Percentiles rank a stretch among this genome's conserved stretches.
Conservation (phyloP, 352 stramenopile species). For the Globisporangium recalcitrans region DNA sequence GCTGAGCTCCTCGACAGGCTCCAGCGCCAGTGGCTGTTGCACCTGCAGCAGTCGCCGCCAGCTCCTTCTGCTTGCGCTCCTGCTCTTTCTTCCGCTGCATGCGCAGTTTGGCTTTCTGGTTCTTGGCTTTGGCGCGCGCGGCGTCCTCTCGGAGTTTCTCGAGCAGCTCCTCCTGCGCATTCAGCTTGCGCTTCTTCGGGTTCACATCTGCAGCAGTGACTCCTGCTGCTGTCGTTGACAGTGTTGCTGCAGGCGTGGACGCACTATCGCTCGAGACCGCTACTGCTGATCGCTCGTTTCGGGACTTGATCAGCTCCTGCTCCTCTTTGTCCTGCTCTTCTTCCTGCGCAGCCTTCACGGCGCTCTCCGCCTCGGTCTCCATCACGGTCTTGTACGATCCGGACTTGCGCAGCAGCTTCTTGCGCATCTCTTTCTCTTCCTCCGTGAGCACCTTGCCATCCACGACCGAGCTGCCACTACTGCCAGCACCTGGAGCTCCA, state of each 20-base stretch:
- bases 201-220: neutral
- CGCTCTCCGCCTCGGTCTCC: constrained; percentile 30
- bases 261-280: neutral
- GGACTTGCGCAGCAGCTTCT: constrained; percentile 60
- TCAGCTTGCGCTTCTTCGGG: constrained; percentile 59
- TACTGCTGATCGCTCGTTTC: constrained; percentile 22
- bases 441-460: constrained; percentile 34
- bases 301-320: constrained; percentile 40
- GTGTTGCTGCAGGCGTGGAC: neutral
- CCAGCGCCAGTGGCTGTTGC: too few species aligned
- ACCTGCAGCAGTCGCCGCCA: constrained; percentile 1
- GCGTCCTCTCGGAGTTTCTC: constrained; percentile 63
- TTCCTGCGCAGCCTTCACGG: constrained; percentile 21
- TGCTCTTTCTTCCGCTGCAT: constrained; percentile 73
- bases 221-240: neutral
- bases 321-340: constrained; percentile 51
- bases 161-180: constrained; percentile 61
- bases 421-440: constrained; percentile 67
- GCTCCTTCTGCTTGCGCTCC: constrained; percentile 23
- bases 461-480: neutral
- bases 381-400: constrained; percentile 21
- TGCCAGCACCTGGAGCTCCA: neutral
- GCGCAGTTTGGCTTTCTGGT: constrained; percentile 70
- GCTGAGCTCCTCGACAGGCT: too few species aligned
- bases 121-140: constrained; percentile 64